Percentiles rank a stretch among this genome's conserved stretches.
Conservation (phyloP, 495 filamentous ascomycete genomes). For the Neurospora sp. region DNA sequence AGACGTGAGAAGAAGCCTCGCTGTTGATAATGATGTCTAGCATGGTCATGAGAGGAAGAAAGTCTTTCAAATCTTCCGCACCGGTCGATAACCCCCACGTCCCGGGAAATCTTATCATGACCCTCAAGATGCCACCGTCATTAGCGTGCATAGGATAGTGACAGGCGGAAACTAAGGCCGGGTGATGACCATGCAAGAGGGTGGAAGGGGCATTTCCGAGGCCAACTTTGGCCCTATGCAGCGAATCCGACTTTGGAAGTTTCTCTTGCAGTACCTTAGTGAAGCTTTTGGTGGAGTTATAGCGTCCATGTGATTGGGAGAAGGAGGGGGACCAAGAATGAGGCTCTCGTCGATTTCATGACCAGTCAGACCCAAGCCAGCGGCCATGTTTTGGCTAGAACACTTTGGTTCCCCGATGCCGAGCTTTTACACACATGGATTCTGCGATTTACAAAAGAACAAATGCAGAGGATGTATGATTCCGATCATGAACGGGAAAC, state of each 20-base stretch:
- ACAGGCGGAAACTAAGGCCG: not conserved
- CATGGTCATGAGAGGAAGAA: not conserved
- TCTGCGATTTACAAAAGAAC: not conserved
- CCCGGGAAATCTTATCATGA: not conserved
- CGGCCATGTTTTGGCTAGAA: not conserved
- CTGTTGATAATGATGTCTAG: too few species aligned
- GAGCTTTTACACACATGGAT: not conserved
- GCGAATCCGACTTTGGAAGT: not conserved
- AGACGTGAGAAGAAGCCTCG: too few species aligned
- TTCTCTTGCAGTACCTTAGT: not conserved
- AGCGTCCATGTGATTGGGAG: not conserved
- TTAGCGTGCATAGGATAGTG: not conserved
- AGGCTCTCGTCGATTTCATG: not conserved
- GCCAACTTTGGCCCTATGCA: not conserved
- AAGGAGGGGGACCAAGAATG: not conserved
- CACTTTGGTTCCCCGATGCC: not conserved
- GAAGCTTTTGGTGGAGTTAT: not conserved
- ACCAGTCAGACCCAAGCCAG: not conserved
- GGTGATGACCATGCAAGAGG: not conserved
- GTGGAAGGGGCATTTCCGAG: not conserved
- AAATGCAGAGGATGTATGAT: not conserved
- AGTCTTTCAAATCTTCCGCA: not conserved
- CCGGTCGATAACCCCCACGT: not conserved
- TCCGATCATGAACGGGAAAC: not conserved
- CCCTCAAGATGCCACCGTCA: not conserved